Evolutionary conservation across 1,284 basidiomycete species (phyloP).

Genomic region (Pseudozyma pruni): DNA sequence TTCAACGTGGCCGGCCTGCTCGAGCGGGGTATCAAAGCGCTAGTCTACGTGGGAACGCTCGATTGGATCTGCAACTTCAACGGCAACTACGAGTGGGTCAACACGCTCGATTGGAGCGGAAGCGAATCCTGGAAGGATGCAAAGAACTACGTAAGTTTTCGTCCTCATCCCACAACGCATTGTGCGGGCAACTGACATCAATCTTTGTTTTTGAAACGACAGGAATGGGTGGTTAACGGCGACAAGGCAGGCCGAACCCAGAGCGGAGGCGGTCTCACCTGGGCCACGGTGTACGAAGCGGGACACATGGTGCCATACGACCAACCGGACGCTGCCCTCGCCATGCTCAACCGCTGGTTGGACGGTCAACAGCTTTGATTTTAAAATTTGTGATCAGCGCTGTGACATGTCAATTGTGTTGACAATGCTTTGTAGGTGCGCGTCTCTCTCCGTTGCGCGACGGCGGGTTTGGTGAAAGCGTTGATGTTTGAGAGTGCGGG

Average conservation of each 20-base stretch:
- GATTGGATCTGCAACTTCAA: conserved; percentile 66
- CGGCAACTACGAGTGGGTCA: conserved; percentile 51
- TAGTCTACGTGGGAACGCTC: conserved; percentile 76
- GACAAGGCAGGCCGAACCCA: conserved; percentile 44
- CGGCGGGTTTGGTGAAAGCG: too few relatives aligned
- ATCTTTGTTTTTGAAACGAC: neutral
- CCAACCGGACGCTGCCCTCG: conserved; percentile 50
- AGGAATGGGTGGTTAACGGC: conserved; percentile 46
- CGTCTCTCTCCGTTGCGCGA: too few relatives aligned
- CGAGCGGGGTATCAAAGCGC: conserved; percentile 77
- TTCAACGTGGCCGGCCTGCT: conserved; percentile 77
- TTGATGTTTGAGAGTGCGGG: too few relatives aligned
- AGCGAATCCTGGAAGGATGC: conserved; percentile 17
- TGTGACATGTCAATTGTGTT: too few relatives aligned
- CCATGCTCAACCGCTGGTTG: conserved; percentile 64
- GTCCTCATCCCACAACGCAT: neutral
- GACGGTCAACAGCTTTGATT: conserved; percentile 46
- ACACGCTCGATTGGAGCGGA: conserved; percentile 36
- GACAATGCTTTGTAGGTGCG: too few relatives aligned
- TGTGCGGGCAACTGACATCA: neutral
- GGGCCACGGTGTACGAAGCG: conserved; percentile 55
- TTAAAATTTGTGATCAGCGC: too few relatives aligned
- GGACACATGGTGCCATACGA: conserved; percentile 61
- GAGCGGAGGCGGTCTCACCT: conserved; percentile 37
- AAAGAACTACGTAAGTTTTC: conserved; percentile 37